phyloP scores from a whole-genome alignment of 257 asterid genomes.

The Paraleonurus japonicus region DNA sequence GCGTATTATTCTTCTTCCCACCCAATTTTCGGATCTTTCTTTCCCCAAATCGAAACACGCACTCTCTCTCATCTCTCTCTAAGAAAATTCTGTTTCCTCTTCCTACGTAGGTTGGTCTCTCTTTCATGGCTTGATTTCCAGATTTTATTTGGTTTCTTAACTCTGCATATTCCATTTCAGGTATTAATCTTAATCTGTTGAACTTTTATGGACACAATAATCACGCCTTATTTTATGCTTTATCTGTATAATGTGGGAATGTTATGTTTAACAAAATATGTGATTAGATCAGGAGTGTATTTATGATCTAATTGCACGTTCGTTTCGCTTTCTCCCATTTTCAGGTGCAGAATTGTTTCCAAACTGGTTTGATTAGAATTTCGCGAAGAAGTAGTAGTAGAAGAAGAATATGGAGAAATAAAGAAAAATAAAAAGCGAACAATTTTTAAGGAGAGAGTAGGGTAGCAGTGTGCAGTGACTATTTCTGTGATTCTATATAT shows the following conservation, averaged over 20 bases:
- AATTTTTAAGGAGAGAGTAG: conserved; percentile 15
- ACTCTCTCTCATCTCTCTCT: conserved; percentile 22
- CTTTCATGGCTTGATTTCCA: conserved; percentile 25
- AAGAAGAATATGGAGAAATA: background rate
- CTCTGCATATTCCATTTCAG: conserved; percentile 24
- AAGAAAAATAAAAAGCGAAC: background rate
- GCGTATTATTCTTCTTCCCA: conserved; percentile 27
- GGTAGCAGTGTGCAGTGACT: conserved; percentile 17
- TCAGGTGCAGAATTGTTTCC: conserved; percentile 24
- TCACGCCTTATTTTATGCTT: background rate
- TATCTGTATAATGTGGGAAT: background rate
- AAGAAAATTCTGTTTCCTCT: background rate
- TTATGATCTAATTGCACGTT: conserved; percentile 5
- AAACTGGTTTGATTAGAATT: conserved; percentile 24
- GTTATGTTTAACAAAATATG: background rate
- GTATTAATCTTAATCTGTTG: conserved; percentile 19
- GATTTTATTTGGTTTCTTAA: conserved; percentile 4
- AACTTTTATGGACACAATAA: background rate
- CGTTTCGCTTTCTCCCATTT: conserved; percentile 16
- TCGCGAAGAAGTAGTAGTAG: conserved; percentile 8
- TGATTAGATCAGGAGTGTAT: conserved; percentile 3
- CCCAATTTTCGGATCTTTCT: conserved; percentile 50
- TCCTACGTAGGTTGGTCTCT: conserved; percentile 20
- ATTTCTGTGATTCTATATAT: background rate
- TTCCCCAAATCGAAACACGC: conserved; percentile 50